phyloP scores from a whole-genome alignment of 106 monocot species.

The Platanthera zijinensis region DNA sequence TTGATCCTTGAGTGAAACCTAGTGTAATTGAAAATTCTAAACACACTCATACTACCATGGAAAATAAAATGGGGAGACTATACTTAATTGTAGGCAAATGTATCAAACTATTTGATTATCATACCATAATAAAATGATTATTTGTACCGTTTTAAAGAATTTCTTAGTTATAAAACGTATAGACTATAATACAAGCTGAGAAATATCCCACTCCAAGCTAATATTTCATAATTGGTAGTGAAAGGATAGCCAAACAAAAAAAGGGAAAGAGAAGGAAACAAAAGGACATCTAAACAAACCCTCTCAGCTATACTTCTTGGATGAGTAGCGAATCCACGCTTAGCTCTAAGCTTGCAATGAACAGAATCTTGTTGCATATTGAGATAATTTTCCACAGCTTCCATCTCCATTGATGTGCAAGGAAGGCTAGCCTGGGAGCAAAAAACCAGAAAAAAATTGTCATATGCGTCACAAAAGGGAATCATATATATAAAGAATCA shows the following conservation, averaged over 20 bases:
- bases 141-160: no score
- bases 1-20: no score
- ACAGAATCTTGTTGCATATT: slow-evolving; percentile 34
- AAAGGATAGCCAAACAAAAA: neutral
- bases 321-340: slow-evolving; percentile 35
- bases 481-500: neutral
- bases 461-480: neutral
- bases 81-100: no score
- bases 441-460: neutral
- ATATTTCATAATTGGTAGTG: neutral
- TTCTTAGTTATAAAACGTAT: no score
- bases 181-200: no score
- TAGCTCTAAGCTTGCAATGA: slow-evolving; percentile 23
- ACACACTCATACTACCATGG: no score
- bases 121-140: no score
- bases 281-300: slow-evolving; percentile 9
- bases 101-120: no score
- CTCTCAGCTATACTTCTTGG: slow-evolving; percentile 37
- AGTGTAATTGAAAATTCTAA: no score
- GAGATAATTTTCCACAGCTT: slow-evolving; percentile 35
- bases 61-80: no score
- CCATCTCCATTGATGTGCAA: slow-evolving; percentile 33
- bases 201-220: no score
- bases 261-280: neutral
- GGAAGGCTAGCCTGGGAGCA: slow-evolving; percentile 27